A percentile compares a stretch with the other conserved stretches of the same genome.
These are phyloP conservation scores for Apium graveolens DNA, from an alignment of 129 eudicot genomes.

Conservation along the genomic window DNA sequence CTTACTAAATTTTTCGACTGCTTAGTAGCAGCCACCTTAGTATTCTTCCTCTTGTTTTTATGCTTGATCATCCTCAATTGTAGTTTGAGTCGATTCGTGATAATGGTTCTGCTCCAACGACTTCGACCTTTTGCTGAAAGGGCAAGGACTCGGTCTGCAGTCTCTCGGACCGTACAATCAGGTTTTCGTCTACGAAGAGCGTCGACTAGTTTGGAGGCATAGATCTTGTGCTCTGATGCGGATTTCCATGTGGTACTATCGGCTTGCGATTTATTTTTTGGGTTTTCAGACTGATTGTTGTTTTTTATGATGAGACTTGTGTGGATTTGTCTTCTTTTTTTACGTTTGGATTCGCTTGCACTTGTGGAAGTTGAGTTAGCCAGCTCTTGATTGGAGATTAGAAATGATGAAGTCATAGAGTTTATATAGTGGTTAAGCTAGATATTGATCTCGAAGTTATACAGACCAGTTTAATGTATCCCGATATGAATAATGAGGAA, in stretches of 20 bases:
- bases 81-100: constrained; percentile 34
- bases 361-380: not conserved
- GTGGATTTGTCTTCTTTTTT: constrained; percentile 15
- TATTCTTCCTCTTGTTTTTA: constrained; percentile 23
- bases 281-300: not conserved
- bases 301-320: not conserved
- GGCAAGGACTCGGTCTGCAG: constrained; percentile 65
- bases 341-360: constrained; percentile 5
- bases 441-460: not conserved
- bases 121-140: constrained; percentile 48
- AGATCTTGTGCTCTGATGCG: constrained; percentile 29
- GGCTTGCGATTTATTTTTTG: not conserved
- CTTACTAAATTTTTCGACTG: constrained; percentile 12
- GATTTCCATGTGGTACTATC: constrained; percentile 36
- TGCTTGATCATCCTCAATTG: constrained; percentile 28
- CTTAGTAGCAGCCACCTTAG: constrained; percentile 10
- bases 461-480: not conserved
- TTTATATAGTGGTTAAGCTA: not conserved
- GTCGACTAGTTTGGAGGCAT: constrained; percentile 41
- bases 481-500: too few relatives aligned
- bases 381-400: constrained; percentile 11
- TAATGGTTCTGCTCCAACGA: constrained; percentile 76
- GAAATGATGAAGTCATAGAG: constrained; percentile 19
- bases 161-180: constrained; percentile 35
- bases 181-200: constrained; percentile 35